These are phyloP conservation scores for Hyphopichia burtonii DNA, from an alignment of 1,139 yeast genomes.

Conservation along the genomic window DNA sequence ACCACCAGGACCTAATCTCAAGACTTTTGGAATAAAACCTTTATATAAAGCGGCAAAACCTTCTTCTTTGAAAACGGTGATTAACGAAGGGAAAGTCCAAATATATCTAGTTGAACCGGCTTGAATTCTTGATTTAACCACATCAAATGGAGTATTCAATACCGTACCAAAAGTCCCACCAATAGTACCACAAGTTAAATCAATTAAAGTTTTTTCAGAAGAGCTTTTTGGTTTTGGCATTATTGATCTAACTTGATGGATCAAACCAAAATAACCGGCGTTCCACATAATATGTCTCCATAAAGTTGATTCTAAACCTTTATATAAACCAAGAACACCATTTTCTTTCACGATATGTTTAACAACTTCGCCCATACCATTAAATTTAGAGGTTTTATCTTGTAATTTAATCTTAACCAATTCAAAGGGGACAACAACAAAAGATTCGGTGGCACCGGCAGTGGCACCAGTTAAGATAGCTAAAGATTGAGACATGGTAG, in stretches of 20 bases:
- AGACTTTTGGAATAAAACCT: conserved; percentile 95
- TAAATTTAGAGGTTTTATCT: conserved; percentile 79
- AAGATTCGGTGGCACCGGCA: conserved; percentile 96
- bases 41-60: conserved; percentile 86
- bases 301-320: conserved; percentile 93
- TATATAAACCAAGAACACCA: conserved; percentile 83
- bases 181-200: conserved; percentile 85
- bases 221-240: conserved; percentile 75
- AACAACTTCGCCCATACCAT: conserved; percentile 84
- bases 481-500: conserved; percentile 73
- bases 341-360: conserved; percentile 67
- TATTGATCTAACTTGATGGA: conserved; percentile 76
- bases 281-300: conserved; percentile 98
- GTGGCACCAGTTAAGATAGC: conserved; percentile 95
- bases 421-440: conserved; percentile 96
- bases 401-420: conserved; percentile 84
- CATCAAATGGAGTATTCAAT: conserved; percentile 95
- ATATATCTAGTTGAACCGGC: conserved; percentile 83
- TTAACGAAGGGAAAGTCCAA: conserved; percentile 86
- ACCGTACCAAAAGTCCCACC: conserved; percentile 97
- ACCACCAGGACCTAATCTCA: conserved; percentile 98
- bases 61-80: conserved; percentile 81
- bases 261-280: conserved; percentile 96
- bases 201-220: conserved; percentile 77
- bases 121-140: conserved; percentile 95